These are phyloP conservation scores for Schizosaccharomyces pombe DNA, from an alignment of 805 yeast species.

Conservation along the genomic window DNA sequence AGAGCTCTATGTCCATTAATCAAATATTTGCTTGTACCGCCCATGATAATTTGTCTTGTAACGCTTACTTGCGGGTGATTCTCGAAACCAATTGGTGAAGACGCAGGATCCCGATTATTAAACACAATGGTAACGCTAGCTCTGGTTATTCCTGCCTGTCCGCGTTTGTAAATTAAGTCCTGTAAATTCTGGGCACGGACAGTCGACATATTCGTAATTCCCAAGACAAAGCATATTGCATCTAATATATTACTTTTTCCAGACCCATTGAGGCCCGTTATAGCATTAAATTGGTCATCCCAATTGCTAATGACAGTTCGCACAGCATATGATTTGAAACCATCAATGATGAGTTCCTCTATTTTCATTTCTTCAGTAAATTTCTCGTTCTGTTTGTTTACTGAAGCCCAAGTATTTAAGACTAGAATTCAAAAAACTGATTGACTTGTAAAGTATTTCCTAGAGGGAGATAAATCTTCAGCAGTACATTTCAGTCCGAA, in stretches of 20 bases:
- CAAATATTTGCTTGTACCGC: constrained; percentile 76
- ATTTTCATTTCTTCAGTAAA: constrained; percentile 36
- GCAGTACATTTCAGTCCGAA: too few relatives aligned
- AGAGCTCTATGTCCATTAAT: constrained; percentile 93
- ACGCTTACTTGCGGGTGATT: constrained; percentile 58
- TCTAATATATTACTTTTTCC: constrained; percentile 92
- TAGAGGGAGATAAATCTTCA: too few relatives aligned
- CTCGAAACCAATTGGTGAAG: constrained; percentile 74
- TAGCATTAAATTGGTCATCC: constrained; percentile 93
- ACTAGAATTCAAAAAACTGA: too few relatives aligned
- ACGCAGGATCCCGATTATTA: constrained; percentile 53
- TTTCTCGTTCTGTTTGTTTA: too few relatives aligned
- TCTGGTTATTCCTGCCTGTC: constrained; percentile 93
- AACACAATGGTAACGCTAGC: constrained; percentile 93
- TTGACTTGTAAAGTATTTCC: too few relatives aligned
- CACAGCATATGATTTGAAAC: constrained; percentile 91
- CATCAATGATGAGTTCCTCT: constrained; percentile 90
- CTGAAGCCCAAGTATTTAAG: too few relatives aligned
- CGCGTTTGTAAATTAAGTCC: constrained; percentile 85
- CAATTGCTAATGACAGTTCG: constrained; percentile 86
- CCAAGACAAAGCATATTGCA: constrained; percentile 94
- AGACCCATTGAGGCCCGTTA: constrained; percentile 91
- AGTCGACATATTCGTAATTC: constrained; percentile 81
- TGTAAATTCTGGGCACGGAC: constrained; percentile 84
- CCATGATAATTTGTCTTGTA: constrained; percentile 72